These are phyloP conservation scores for Solanum tarapatanum DNA, from an alignment of 257 asterid genomes.

Conservation along the genomic window DNA sequence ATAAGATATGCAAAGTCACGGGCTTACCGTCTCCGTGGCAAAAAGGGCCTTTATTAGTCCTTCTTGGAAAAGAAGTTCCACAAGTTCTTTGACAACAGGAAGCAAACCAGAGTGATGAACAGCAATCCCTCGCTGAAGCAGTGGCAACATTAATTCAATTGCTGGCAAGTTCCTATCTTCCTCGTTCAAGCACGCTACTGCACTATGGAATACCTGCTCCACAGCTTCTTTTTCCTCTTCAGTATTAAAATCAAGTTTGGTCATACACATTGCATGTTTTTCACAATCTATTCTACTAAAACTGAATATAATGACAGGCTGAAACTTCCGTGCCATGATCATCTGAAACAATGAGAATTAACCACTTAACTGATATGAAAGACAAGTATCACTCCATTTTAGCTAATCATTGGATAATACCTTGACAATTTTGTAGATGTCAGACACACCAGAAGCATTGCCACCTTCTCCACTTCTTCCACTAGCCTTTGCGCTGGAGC, in stretches of 20 bases:
- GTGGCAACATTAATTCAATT: conserved; percentile 83
- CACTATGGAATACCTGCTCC: conserved; percentile 78
- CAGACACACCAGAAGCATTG: conserved; percentile 57
- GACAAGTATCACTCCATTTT: not conserved
- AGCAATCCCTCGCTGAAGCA: conserved; percentile 94
- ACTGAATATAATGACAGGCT: conserved; percentile 93
- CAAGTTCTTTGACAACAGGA: conserved; percentile 92
- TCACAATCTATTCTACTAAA: conserved; percentile 98
- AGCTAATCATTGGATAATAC: conserved; percentile 7
- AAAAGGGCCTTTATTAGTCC: conserved; percentile 94
- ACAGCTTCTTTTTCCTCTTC: conserved; percentile 77
- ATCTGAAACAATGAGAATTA: conserved; percentile 40
- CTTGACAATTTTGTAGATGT: conserved; percentile 91
- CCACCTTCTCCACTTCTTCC: conserved; percentile 76
- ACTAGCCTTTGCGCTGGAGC: conserved; percentile 38
- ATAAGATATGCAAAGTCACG: not conserved
- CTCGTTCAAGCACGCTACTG: conserved; percentile 69
- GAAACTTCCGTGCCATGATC: conserved; percentile 94
- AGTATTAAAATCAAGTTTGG: conserved; percentile 88
- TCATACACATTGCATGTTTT: conserved; percentile 97
- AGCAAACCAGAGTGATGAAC: conserved; percentile 99
- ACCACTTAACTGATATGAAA: not conserved
- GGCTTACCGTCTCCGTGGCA: conserved; percentile 91
- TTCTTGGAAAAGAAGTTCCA: conserved; percentile 96
- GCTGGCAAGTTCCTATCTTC: conserved; percentile 94